phyloP scores from a whole-genome alignment of 2,329 filamentous ascomycete species.

The Lecanicillium sp. region DNA sequence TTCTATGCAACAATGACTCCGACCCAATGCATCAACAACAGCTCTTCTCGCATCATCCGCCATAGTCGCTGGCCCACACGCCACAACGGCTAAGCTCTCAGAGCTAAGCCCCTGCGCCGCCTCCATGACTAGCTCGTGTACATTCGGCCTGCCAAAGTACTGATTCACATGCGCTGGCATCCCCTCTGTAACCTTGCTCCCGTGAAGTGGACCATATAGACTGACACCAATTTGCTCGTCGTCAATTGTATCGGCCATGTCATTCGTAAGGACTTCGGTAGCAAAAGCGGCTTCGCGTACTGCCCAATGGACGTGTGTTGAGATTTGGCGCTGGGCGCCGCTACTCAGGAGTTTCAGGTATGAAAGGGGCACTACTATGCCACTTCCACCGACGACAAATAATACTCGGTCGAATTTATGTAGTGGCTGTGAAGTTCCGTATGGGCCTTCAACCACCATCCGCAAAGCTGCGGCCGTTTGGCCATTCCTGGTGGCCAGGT shows the following conservation, averaged over 20 bases:
- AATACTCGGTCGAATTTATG: conserved; percentile 29
- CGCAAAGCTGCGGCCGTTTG: conserved; percentile 19
- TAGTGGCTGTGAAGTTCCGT: conserved; percentile 31
- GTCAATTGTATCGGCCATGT: conserved; percentile 21
- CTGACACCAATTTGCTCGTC: conserved; percentile 23
- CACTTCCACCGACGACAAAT: conserved; percentile 37
- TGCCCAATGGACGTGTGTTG: conserved; percentile 31
- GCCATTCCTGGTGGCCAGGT: conserved; percentile 18
- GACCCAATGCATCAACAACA: conserved; percentile 21
- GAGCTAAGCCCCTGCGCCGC: conserved; percentile 13
- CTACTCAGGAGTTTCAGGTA: conserved; percentile 24
- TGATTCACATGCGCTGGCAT: conserved; percentile 13
- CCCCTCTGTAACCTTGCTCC: conserved; percentile 3
- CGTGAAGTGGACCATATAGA: conserved; percentile 25
- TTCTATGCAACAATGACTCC: conserved; percentile 20
- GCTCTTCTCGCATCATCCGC: conserved; percentile 32
- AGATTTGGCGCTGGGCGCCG: not conserved
- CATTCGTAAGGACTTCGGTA: conserved; percentile 21
- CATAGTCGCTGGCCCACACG: conserved; percentile 36
- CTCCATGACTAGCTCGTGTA: conserved; percentile 20
- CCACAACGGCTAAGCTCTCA: conserved; percentile 30
- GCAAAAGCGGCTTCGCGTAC: conserved; percentile 31
- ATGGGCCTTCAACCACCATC: conserved; percentile 36
- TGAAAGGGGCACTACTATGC: conserved; percentile 32
- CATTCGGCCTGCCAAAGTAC: conserved; percentile 23